Base-by-base conservation (phyloP, 768 basidiomycete genomes). In the Xerocomellus dryophilus region DNA sequence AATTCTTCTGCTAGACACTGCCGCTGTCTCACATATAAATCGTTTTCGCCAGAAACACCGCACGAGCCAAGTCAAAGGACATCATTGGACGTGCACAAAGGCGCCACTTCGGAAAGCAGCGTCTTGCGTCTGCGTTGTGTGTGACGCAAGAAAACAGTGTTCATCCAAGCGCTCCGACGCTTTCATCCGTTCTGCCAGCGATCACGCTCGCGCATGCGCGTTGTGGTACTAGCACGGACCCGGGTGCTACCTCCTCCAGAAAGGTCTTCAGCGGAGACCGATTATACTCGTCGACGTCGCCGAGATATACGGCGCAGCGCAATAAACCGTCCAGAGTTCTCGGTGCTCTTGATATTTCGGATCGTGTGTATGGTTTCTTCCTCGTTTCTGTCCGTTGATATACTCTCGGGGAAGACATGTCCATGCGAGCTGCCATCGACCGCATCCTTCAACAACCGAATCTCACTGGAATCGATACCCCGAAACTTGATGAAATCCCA, bases 51-150 rank as follows among this genome's bases (percentile, higher is more conserved):
- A 88, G 87, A 61, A 88, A 81, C 61, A 74, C 76, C 1, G 81
- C 80, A 18, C 82, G 78, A 64, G 76, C 81, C 0, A 79, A 81
- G 50, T 76, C 75, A 5, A 86, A 76, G 61, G 86, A 89, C 55
- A 64, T 76, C 11, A 69, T 77, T 6, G 75, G 79, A 14, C 79
- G 81, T 49, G 68, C 75, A 29, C 83, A 88, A 56, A 85, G 79
- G 54, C 74, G 72, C 17, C 81, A 82, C 56, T 89, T 89, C 59
- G 78, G 82, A 32, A 78, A 77, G 50, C 81, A 83, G 58, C 78
- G 81, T 25, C 74, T 88, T 32, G 66, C 58, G 71, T 83, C 56
- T 69, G 85, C 53, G 63, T 81, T 70, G 20, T 61, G 56, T 47
- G 52, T 35, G 44, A 58, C 47, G 10, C 60, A 54, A 31, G 59